Evolutionary conservation across 1,284 basidiomycete species (phyloP).

Genomic region (Melampsora abietis-canadensis): DNA sequence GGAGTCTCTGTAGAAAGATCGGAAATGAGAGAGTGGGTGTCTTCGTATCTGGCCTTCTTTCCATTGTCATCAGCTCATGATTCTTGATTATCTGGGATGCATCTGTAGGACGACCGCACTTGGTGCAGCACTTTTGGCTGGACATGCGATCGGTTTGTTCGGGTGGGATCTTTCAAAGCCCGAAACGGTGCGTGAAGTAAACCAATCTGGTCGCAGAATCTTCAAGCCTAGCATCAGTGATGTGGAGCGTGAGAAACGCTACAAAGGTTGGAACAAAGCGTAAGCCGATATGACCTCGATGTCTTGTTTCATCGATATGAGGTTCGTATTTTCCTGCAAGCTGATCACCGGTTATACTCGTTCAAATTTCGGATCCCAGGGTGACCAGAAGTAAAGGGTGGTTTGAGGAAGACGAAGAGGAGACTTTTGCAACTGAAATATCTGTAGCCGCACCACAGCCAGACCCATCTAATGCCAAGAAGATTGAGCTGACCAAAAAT

Average conservation of each 20-base stretch:
- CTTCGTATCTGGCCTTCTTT: neutral
- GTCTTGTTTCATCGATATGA: neutral
- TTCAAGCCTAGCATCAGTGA: slow-evolving; percentile 8
- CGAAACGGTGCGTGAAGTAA: slow-evolving; percentile 64
- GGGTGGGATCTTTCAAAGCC: slow-evolving; percentile 90
- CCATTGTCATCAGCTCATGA: neutral
- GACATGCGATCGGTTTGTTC: slow-evolving; percentile 77
- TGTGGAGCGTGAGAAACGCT: slow-evolving; percentile 3
- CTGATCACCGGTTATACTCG: neutral
- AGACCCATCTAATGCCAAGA: too few species aligned
- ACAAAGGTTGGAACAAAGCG: slow-evolving; percentile 37
- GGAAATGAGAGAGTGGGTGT: slow-evolving; percentile 80
- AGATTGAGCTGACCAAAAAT: too few species aligned
- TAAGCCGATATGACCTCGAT: neutral
- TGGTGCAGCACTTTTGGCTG: slow-evolving; percentile 94
- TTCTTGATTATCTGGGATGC: neutral
- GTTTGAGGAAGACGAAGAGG: slow-evolving; percentile 14
- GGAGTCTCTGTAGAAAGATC: slow-evolving; percentile 88
- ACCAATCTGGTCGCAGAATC: slow-evolving; percentile 9
- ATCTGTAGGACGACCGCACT: slow-evolving; percentile 77
- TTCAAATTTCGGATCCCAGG: neutral
- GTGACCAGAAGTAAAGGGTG: slow-evolving; percentile 32
- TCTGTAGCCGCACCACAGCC: too few species aligned
- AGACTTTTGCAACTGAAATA: neutral
- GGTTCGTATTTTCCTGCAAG: neutral